Percentiles rank a stretch among this genome's conserved stretches.
Evolutionary conservation across 1,139 yeast species (phyloP).

Genomic region (Pichia sp.): DNA sequence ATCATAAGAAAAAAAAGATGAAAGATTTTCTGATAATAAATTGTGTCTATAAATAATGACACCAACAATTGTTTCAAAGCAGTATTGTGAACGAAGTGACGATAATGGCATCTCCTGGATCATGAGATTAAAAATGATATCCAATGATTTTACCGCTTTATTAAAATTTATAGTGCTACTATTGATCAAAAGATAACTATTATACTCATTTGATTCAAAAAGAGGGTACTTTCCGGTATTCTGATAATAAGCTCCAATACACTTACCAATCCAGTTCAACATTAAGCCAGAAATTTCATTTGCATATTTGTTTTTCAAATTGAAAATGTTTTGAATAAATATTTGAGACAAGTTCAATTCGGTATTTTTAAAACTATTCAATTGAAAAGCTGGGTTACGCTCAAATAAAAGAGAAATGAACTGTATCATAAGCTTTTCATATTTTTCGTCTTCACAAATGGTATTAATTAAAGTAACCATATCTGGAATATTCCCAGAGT

Average conservation of each 20-base stretch:
- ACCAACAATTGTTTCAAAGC: conserved; percentile 38
- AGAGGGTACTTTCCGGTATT: conserved; percentile 26
- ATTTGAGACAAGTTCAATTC: background rate
- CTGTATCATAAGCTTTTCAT: conserved; percentile 1
- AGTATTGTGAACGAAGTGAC: conserved; percentile 24
- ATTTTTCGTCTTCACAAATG: background rate
- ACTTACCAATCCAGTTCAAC: conserved; percentile 38
- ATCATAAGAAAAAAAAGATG: conserved; percentile 23
- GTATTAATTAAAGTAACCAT: conserved; percentile 4
- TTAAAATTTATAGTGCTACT: conserved; percentile 15
- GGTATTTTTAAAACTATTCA: background rate
- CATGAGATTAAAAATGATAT: conserved; percentile 24
- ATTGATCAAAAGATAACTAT: conserved; percentile 10
- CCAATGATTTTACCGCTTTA: conserved; percentile 17
- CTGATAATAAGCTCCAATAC: conserved; percentile 37
- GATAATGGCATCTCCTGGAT: conserved; percentile 9
- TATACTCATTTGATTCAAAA: conserved; percentile 13
- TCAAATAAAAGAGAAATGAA: conserved; percentile 11
- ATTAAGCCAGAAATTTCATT: conserved; percentile 20
- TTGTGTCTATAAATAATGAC: conserved; percentile 30
- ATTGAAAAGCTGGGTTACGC: background rate
- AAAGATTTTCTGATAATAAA: conserved; percentile 6
- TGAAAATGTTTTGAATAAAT: conserved; percentile 18
- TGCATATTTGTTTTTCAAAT: conserved; percentile 12
- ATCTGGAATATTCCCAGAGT: background rate